phyloP scores from a whole-genome alignment of 2,329 filamentous ascomycete genomes.

The Calonectria fujianensis region DNA sequence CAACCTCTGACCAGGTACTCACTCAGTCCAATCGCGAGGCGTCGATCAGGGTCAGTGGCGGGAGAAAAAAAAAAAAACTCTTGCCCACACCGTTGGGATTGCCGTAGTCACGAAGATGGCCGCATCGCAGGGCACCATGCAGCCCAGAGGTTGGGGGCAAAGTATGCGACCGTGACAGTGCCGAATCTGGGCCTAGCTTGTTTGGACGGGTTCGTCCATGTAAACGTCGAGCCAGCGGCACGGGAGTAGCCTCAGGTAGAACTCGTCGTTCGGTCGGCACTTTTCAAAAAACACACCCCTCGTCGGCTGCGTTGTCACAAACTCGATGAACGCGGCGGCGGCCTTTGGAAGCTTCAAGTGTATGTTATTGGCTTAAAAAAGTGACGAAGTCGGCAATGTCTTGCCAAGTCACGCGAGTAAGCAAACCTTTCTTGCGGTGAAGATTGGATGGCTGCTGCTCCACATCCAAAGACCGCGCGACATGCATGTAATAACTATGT shows the following conservation, averaged over 20 bases:
- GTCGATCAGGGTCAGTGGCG: conserved; percentile 9
- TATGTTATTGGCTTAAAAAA: conserved; percentile 13
- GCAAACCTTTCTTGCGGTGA: conserved; percentile 39
- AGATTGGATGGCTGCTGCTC: conserved; percentile 30
- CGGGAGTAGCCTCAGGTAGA: conserved; percentile 7
- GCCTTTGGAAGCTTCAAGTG: conserved; percentile 18
- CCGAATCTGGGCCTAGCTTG: conserved; percentile 15
- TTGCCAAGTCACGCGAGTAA: conserved; percentile 42
- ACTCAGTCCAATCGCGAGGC: conserved; percentile 10
- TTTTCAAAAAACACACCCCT: conserved; percentile 9
- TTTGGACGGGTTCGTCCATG: conserved; percentile 10
- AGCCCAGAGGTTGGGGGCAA: conserved; percentile 7
- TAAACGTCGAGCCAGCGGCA: not conserved
- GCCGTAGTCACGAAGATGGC: conserved; percentile 10
- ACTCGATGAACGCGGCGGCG: conserved; percentile 24
- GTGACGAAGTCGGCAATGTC: conserved; percentile 24
- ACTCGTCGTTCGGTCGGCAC: conserved; percentile 11
- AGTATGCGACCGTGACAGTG: conserved; percentile 14
- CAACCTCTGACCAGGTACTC: not conserved
- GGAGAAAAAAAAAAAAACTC: conserved; percentile 12
- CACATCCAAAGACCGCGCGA: conserved; percentile 32
- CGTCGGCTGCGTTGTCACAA: conserved; percentile 26
- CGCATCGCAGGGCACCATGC: conserved; percentile 26
- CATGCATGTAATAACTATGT: conserved; percentile 34
- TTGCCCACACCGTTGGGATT: conserved; percentile 5